Evolutionary conservation across 2,329 filamentous ascomycete genomes (phyloP), one percentile per base, ranked within the genome.

Genomic region (Beauveria asiatica): DNA sequence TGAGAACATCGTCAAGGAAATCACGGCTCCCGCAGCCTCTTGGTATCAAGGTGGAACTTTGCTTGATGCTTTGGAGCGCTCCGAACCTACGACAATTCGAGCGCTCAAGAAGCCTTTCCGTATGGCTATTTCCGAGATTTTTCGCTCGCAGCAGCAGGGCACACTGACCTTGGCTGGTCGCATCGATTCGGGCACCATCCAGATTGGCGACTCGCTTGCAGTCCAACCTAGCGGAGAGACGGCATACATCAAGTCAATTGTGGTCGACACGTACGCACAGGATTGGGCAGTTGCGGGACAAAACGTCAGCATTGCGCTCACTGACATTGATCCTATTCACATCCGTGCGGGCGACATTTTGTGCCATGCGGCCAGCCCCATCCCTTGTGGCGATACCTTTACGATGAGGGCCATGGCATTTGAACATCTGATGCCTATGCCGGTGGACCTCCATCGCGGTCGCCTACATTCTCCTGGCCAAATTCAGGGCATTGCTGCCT

Each of bases 261-360:
- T 94, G 70, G 81, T 92, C 10, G 88, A 93, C 69, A 81, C 84
- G 23, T 83, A 89, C 55, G 75, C 83, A 1, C 83, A 81, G 13
- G 92, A 96, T 62, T 99, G 92, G 91, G 91, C 90, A 0, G 92
- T 97, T 16, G 92, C 93, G 1, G 93, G 93, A 1, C 91, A 97
- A 69, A 96, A 94, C 62, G 84, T 90, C 17, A 87, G 86, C 0
- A 76, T 99, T n/a, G 88, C 95, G 65, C 80, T 99, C 53, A 81
- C 85, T 9, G 88, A 93, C 65, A 91, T 97, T 69, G 93, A 97
- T 67, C 83, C 89, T 0, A 83, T 89, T 17, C 88, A 97, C 67
- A 81, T 99, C 10, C 84, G 85, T 50, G 81, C 89, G 8, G 94
- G 94, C 21, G 92, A 97, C 69, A 88, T 97, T 19, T 75, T 96